Evolutionary conservation across 768 basidiomycete genomes (phyloP), one percentile per base, ranked within the genome.

Genomic region (Naganishia vaughanmartiniae): DNA sequence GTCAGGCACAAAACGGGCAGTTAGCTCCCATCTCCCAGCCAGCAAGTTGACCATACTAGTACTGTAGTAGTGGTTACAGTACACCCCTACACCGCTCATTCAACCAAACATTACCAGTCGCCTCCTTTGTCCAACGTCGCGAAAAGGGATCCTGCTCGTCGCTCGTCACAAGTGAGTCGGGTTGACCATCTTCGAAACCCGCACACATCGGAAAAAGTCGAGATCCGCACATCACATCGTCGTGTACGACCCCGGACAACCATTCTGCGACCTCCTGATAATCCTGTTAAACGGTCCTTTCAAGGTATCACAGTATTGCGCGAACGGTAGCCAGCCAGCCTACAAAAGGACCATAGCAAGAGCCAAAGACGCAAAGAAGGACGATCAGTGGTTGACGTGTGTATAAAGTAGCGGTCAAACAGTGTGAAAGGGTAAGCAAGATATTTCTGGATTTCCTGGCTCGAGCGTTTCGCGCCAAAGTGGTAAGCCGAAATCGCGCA

Each of bases 341-440:
- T 51, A 4, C n/a, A 51, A 51, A 42, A 51, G 48, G 48, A 51
- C 24, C 21, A 51, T 15, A 51, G 48, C 21, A 3, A n/a, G 1
- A 51, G 48, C 6, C 17, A 24, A n/a, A 15, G 12, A 12, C n/a
- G 24, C 48, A n/a, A 24, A 42, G 48, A 21, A 51, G n/a, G 48
- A 26, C 24, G 48, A 26, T 26, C 48, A 51, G 19, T n/a, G n/a
- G 12, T 51, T 4, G 24, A n/a, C 19, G 24, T 26, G 19, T 51
- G 48, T 24, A n/a, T 4, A n/a, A 7, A n/a, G 48, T n/a, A 26
- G n/a, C 48, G 48, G 48, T 51, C 48, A 51, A n/a, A 51, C 48
- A 51, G 48, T 51, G 48, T 51, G 48, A 51, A 51, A 51, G 48
- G 48, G 48, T 51, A 51, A 51, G 48, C n/a, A 26, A 51, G 48